Evolutionary conservation across 2,329 filamentous ascomycete species (phyloP).

Genomic region (Chaetomium sp.): DNA sequence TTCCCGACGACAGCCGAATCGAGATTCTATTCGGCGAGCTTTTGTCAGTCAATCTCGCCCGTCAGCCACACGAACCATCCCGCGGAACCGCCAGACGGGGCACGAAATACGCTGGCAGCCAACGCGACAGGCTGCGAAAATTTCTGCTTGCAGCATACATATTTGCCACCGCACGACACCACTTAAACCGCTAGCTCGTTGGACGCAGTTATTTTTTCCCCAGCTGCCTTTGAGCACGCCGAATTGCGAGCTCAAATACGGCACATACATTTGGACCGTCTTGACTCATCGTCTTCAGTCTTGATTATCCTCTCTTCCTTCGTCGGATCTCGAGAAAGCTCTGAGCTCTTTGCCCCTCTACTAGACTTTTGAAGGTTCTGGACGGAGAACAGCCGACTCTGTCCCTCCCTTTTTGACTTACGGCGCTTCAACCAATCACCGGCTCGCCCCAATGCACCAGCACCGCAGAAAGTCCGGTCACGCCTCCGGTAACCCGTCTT

Average conservation of each 20-base stretch:
- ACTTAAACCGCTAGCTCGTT: conserved; percentile 5
- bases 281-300: neutral
- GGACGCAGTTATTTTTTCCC: conserved; percentile 5
- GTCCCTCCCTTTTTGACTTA: conserved; percentile 5
- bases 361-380: neutral
- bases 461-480: conserved; percentile 52
- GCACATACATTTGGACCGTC: neutral
- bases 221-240: neutral
- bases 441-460: conserved; percentile 44
- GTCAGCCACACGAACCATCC: conserved; percentile 4
- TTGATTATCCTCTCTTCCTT: neutral
- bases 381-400: conserved; percentile 11
- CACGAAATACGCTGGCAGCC: neutral
- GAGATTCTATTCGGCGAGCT: conserved; percentile 1
- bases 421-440: conserved; percentile 20
- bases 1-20: neutral
- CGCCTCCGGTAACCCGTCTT: conserved; percentile 45
- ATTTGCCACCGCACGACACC: conserved; percentile 24
- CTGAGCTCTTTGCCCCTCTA: conserved; percentile 2
- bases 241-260: conserved; percentile 2
- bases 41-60: conserved; percentile 6
- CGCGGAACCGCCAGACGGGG: no score
- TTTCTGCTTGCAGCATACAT: conserved; percentile 22
- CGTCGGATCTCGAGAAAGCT: neutral
- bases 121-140: conserved; percentile 16